These are phyloP conservation scores for Zhuliangozyma parablackwelliae DNA, from an alignment of 1,139 yeast genomes.

Conservation along the genomic window DNA sequence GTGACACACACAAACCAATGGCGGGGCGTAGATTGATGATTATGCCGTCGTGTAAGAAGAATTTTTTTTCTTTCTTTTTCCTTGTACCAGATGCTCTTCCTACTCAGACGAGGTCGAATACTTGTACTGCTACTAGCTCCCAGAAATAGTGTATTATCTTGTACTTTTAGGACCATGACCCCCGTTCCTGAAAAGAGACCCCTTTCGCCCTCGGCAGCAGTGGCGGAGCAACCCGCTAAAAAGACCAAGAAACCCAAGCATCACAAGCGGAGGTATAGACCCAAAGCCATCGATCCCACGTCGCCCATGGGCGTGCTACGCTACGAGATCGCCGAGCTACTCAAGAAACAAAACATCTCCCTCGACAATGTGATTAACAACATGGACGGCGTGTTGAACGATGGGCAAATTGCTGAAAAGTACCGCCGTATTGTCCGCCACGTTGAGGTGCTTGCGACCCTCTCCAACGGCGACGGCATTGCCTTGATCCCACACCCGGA, in stretches of 20 bases:
- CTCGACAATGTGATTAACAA: slow-evolving; percentile 56
- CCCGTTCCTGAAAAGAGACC: not conserved
- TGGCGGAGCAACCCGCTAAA: slow-evolving; percentile 4
- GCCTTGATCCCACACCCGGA: slow-evolving; percentile 60
- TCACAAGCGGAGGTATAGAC: slow-evolving; percentile 43
- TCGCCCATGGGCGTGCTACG: slow-evolving; percentile 79
- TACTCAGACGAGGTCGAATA: too few species aligned
- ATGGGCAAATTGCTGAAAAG: slow-evolving; percentile 42
- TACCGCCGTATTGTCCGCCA: slow-evolving; percentile 59
- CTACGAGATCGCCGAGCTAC: slow-evolving; percentile 63
- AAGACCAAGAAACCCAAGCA: slow-evolving; percentile 3
- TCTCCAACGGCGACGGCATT: slow-evolving; percentile 81
- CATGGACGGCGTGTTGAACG: slow-evolving; percentile 60
- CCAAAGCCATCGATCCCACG: slow-evolving; percentile 66
- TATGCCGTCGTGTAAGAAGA: not conserved
- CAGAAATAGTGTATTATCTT: not conserved
- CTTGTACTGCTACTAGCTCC: not conserved
- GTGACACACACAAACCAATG: slow-evolving; percentile 1
- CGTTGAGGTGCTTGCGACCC: slow-evolving; percentile 53
- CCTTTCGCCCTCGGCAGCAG: not conserved
- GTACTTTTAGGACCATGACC: not conserved
- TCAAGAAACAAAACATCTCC: slow-evolving; percentile 39
- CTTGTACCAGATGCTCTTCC: too few species aligned
- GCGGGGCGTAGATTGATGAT: not conserved
- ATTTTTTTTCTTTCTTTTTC: not conserved